Base-by-base conservation (phyloP, 2,329 filamentous ascomycete species). In the Dactylellina haptotyla region DNA sequence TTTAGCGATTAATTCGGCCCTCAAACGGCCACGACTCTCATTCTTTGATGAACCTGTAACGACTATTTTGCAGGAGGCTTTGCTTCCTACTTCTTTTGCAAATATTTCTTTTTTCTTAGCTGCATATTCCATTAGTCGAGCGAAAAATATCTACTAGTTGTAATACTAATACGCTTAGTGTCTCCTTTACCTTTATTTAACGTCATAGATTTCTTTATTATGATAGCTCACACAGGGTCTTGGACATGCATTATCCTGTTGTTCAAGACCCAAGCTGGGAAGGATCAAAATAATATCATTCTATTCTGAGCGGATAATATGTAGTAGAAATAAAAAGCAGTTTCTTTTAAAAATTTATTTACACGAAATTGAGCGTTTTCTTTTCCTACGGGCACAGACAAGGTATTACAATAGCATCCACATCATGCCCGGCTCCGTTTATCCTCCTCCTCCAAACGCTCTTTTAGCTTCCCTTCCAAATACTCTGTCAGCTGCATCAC, bases 401-500 rank as follows among this genome's bases (percentile, higher is more conserved):
- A n/a, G n/a, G n/a, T n/a, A n/a, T n/a, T 48, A 48, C 16, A 48
- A 23, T 46, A 23, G 12, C 14, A 23, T 46, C 2, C 32, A 51
- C 32, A 30, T 18, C 6, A 12, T 10, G 1, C 30, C 14, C 2
- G 26, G 10, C 6, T 12, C 30, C 16, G 2, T 30, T 16, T 26
- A 9, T 34, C 30, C 20, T 30, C 64, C 76, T 87, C 86, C 75
- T 88, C 85, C 70, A 28, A 89, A 80, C 83, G 83, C 76, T 86
- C 83, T 12, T 87, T 78, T 56, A 89, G 79, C 77, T 86, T 88
- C 28, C 79, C 83, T 65, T 83, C 81, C 56, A 89, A 77, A 77
- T 84, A 88, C 20, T 85, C 83, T 57, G 84, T 86, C 43, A 87
- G 77, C 1, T 85, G 85, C 32, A 87, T 80, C 59, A 90, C 87